Percentiles rank a stretch among this genome's conserved stretches.
phyloP scores from a whole-genome alignment of 73 alveolate species.

The Paramecium pentaurelia region DNA sequence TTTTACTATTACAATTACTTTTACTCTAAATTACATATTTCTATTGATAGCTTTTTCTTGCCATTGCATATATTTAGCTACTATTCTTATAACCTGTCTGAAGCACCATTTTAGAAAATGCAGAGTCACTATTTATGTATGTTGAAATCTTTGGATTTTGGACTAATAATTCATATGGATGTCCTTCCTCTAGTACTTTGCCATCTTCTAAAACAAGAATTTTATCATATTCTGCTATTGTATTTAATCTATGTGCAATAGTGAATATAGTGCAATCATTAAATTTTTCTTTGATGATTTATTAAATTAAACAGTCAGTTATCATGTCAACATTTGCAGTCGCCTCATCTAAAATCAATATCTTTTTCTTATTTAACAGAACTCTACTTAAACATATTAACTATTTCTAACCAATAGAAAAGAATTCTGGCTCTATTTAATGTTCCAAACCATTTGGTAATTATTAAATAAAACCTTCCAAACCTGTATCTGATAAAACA shows the following conservation, averaged over 20 bases:
- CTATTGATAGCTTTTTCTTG: background rate
- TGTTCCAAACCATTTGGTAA: slow-evolving; percentile 73
- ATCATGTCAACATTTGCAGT: slow-evolving; percentile 78
- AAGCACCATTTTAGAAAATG: slow-evolving; percentile 6
- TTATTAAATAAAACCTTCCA: slow-evolving; percentile 65
- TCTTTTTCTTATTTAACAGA: slow-evolving; percentile 68
- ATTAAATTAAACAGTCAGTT: slow-evolving; percentile 66
- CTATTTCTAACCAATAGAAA: slow-evolving; percentile 78
- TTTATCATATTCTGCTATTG: slow-evolving; percentile 75
- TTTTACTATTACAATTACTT: background rate
- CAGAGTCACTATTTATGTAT: background rate
- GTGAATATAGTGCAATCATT: slow-evolving; percentile 71
- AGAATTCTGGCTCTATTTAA: slow-evolving; percentile 65
- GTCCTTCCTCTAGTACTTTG: slow-evolving; percentile 65
- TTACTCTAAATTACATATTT: background rate
- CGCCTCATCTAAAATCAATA: slow-evolving; percentile 78
- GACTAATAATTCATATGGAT: slow-evolving; percentile 61
- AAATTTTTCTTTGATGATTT: slow-evolving; percentile 67
- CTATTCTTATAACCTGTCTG: background rate
- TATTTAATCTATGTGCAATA: slow-evolving; percentile 78
- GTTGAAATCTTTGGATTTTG: background rate
- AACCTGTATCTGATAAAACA: slow-evolving; percentile 74
- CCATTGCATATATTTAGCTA: background rate
- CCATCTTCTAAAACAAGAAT: slow-evolving; percentile 76
- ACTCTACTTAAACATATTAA: slow-evolving; percentile 78